Evolutionary conservation across 2,329 filamentous ascomycete genomes (phyloP).

Genomic region (Graphilbum ipis-grandicollis): DNA sequence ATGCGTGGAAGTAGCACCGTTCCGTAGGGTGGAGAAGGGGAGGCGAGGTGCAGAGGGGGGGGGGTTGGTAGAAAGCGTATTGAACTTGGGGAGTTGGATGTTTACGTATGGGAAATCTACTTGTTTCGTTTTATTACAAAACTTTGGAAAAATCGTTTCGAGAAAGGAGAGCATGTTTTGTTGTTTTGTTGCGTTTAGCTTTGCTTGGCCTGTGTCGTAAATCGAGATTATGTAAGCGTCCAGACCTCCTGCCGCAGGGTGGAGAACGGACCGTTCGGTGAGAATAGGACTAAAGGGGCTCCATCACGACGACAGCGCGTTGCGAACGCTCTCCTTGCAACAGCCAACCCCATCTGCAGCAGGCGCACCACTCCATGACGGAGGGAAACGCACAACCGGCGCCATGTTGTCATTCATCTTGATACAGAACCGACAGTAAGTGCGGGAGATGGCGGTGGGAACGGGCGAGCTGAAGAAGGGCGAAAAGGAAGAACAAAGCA

Average conservation of each 20-base stretch:
- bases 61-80: no score
- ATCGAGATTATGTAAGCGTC: background rate
- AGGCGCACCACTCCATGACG: background rate
- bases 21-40: background rate
- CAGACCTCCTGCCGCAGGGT: no score
- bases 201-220: no score
- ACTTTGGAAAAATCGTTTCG: no score
- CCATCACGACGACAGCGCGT: background rate
- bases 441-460: no score
- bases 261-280: background rate
- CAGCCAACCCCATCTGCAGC: background rate
- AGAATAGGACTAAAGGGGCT: background rate
- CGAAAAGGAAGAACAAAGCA: no score
- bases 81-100: no score
- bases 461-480: no score
- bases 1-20: constrained; percentile 34
- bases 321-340: background rate
- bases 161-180: no score
- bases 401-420: constrained; percentile 68
- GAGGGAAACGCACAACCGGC: background rate
- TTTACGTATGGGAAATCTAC: no score
- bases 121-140: no score
- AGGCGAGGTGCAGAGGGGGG: background rate
- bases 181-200: no score
- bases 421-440: constrained; percentile 75